Evolutionary conservation across 2,329 filamentous ascomycete genomes (phyloP).

Genomic region (Trichoderma atrobrunneum): DNA sequence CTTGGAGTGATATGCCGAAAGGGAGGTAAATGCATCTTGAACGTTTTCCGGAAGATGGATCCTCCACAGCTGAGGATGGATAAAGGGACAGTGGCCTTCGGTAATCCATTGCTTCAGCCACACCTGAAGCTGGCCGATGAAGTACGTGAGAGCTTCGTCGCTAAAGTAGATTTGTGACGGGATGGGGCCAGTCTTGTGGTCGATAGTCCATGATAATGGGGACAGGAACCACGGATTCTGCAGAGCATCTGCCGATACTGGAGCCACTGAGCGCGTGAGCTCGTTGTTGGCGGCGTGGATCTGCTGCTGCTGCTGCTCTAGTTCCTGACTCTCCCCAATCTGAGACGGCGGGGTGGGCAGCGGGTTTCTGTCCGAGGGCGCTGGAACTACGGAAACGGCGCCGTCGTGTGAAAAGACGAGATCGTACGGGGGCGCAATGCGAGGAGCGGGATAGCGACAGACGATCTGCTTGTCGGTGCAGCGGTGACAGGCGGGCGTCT

Average conservation of each 20-base stretch:
- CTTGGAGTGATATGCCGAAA: background rate
- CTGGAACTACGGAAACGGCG: background rate
- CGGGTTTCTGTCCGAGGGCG: background rate
- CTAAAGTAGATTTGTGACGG: constrained; percentile 9
- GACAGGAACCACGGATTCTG: constrained; percentile 8
- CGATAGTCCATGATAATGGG: background rate
- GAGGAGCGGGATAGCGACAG: constrained; percentile 13
- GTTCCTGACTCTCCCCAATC: background rate
- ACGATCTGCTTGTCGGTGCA: background rate
- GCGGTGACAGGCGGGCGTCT: constrained; percentile 7
- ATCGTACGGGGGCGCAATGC: constrained; percentile 8
- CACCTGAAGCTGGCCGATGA: background rate
- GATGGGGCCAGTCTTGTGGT: background rate
- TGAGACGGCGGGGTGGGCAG: background rate
- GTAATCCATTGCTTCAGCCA: constrained; percentile 7
- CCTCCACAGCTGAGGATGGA: constrained; percentile 9
- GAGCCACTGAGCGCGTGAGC: background rate
- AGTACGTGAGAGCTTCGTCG: constrained; percentile 13
- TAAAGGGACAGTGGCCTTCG: constrained; percentile 7
- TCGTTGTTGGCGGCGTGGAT: background rate
- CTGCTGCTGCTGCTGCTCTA: background rate
- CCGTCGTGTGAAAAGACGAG: constrained; percentile 9
- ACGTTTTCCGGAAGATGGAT: background rate
- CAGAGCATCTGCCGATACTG: background rate
- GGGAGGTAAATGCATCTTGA: background rate